Percentiles rank a stretch among this genome's conserved stretches.
Conservation (phyloP, 352 stramenopile species). For the Phytopythium boreale region DNA sequence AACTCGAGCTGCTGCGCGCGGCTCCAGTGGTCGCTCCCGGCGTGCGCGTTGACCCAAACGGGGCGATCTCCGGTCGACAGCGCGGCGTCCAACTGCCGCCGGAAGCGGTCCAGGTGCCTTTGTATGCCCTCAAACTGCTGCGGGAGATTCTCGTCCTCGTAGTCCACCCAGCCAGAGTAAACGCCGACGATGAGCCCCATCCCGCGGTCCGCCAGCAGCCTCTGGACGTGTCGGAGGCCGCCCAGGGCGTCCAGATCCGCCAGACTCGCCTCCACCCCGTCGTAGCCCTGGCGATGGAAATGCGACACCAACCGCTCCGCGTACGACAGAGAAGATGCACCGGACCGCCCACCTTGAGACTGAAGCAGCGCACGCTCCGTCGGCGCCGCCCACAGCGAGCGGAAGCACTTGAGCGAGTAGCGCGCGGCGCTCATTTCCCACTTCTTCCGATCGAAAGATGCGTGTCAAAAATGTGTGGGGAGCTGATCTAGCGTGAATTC, state of each 20-base stretch:
- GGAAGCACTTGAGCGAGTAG: conserved; percentile 42
- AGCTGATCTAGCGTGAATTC: not conserved
- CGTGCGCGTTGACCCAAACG: conserved; percentile 57
- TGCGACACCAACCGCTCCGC: conserved; percentile 30
- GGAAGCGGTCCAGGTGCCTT: conserved; percentile 37
- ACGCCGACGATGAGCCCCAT: conserved; percentile 62
- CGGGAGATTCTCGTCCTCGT: conserved; percentile 44
- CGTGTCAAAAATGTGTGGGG: not conserved
- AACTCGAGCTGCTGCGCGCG: conserved; percentile 43
- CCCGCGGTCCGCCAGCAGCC: conserved; percentile 42
- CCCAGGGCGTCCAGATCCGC: conserved; percentile 54
- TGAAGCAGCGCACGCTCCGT: conserved; percentile 23
- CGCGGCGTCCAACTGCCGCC: conserved; percentile 30
- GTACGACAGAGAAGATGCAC: conserved; percentile 21
- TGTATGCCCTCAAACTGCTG: conserved; percentile 56
- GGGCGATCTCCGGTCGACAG: conserved; percentile 24
- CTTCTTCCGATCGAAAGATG: too few species aligned
- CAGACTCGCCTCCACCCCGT: conserved; percentile 71
- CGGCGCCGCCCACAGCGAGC: conserved; percentile 57
- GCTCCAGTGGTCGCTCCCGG: conserved; percentile 55
- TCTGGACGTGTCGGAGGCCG: conserved; percentile 27
- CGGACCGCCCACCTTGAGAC: too few species aligned
- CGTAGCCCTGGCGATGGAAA: conserved; percentile 46
- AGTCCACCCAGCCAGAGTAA: conserved; percentile 73
- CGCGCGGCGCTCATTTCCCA: not conserved